These are phyloP conservation scores for Aspergillus amoenus DNA, from an alignment of 2,329 filamentous ascomycete species.

Conservation along the genomic window DNA sequence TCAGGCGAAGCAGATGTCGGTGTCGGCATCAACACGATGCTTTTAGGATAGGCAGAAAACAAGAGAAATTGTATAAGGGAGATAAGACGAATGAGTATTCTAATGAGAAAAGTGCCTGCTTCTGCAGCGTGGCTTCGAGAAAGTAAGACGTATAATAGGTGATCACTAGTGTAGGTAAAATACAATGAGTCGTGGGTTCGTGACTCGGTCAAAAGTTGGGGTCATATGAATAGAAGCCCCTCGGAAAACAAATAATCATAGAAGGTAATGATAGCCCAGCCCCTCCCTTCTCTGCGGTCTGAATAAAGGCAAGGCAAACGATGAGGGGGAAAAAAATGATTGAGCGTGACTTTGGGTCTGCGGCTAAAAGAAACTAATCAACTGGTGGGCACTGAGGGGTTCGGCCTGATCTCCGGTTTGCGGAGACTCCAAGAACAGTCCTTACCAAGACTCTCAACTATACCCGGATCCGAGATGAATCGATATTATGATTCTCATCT, in stretches of 20 bases:
- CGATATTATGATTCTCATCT: too few relatives aligned
- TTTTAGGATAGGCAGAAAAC: neutral
- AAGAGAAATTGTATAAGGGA: neutral
- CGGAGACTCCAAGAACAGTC: neutral
- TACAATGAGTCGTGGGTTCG: neutral
- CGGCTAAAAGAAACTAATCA: neutral
- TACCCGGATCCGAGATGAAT: too few relatives aligned
- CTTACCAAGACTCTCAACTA: too few relatives aligned
- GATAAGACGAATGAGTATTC: too few relatives aligned
- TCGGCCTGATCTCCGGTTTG: constrained; percentile 6
- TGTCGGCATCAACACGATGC: neutral
- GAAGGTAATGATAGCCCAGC: neutral
- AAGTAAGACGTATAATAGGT: neutral
- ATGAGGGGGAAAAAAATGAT: neutral
- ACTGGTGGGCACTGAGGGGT: neutral
- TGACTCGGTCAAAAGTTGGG: neutral
- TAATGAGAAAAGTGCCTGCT: neutral
- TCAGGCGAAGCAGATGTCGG: neutral
- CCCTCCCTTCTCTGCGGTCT: neutral
- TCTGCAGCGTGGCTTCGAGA: neutral
- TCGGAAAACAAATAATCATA: neutral
- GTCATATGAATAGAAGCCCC: neutral
- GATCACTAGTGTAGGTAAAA: neutral
- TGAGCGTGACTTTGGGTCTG: neutral
- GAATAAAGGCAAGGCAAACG: neutral